Evolutionary conservation across 2,329 filamentous ascomycete species (phyloP).

Genomic region (Penicillium sp.): DNA sequence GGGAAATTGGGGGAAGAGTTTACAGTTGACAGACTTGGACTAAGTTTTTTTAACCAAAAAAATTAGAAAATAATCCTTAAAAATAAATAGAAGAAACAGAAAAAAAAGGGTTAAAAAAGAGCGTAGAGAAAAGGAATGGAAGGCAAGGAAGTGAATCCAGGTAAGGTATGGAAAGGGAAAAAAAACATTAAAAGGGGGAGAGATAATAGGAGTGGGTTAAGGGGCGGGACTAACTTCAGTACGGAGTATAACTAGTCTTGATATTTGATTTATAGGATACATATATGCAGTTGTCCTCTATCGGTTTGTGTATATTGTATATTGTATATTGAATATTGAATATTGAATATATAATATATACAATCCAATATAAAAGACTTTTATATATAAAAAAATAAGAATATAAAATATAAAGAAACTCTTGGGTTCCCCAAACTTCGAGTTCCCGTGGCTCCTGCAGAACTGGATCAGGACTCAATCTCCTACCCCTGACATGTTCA

Average conservation of each 20-base stretch:
- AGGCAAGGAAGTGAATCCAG: slow-evolving; percentile 26
- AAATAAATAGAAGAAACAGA: slow-evolving; percentile 13
- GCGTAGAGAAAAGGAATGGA: slow-evolving; percentile 35
- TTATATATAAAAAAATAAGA: not conserved
- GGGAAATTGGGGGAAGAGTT: slow-evolving; percentile 16
- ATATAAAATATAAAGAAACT: not conserved
- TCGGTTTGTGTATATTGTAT: not conserved
- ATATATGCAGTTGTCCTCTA: not conserved
- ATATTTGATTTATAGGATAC: not conserved
- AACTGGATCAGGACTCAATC: slow-evolving; percentile 20
- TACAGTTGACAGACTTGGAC: slow-evolving; percentile 4
- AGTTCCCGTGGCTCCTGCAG: slow-evolving; percentile 27
- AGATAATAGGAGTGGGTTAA: slow-evolving; percentile 27
- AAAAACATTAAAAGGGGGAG: slow-evolving; percentile 31
- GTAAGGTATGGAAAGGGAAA: slow-evolving; percentile 22
- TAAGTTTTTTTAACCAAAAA: not conserved
- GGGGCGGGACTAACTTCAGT: slow-evolving; percentile 13
- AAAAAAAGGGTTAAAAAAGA: slow-evolving; percentile 31
- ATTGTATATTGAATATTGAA: not conserved
- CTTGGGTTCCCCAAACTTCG: not conserved
- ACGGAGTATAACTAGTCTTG: too few relatives aligned
- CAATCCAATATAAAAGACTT: too few relatives aligned
- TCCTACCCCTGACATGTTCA: slow-evolving; percentile 10
- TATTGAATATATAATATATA: not conserved
- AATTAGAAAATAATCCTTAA: slow-evolving; percentile 10